Percentiles rank a stretch among this genome's conserved stretches.
Evolutionary conservation across 371 early-diverging fungal genomes (phyloP).

Genomic region (Syncephalis fuscata): DNA sequence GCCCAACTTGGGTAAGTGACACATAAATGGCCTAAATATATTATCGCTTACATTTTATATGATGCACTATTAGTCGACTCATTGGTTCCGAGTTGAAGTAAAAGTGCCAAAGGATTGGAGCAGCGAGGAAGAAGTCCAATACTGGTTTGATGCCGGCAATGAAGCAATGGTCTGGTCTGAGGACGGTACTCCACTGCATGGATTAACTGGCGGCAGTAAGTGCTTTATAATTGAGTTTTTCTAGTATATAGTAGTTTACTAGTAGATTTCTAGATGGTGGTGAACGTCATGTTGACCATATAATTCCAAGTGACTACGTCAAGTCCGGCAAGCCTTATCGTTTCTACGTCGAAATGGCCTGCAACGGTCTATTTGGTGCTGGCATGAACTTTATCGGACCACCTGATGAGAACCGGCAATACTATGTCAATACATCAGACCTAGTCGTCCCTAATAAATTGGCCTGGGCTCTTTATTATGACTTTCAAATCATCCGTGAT

Average conservation of each 20-base stretch:
- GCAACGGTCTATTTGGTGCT: constrained; percentile 87
- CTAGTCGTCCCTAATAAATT: constrained; percentile 46
- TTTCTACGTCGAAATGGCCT: constrained; percentile 79
- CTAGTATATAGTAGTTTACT: not conserved
- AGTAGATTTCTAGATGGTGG: constrained; percentile 16
- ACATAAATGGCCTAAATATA: too few relatives aligned
- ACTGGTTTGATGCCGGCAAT: constrained; percentile 69
- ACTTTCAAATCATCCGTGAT: constrained; percentile 60
- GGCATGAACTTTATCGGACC: constrained; percentile 45
- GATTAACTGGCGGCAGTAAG: constrained; percentile 69
- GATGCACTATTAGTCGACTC: constrained; percentile 54
- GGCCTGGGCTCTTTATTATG: constrained; percentile 52
- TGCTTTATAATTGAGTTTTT: too few relatives aligned
- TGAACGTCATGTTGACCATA: constrained; percentile 56
- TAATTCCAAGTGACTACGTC: constrained; percentile 35
- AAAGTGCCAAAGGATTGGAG: constrained; percentile 43
- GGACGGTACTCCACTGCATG: constrained; percentile 71
- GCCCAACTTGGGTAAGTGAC: constrained; percentile 70
- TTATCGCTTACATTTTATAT: too few relatives aligned
- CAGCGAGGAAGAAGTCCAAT: constrained; percentile 40
- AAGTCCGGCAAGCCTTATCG: constrained; percentile 36
- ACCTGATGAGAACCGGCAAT: constrained; percentile 39
- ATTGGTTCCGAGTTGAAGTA: constrained; percentile 66
- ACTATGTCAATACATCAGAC: constrained; percentile 29
- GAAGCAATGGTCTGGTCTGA: constrained; percentile 82